These are phyloP conservation scores for Leucosporidium creatinivorum DNA, from an alignment of 768 basidiomycete genomes.

Conservation along the genomic window DNA sequence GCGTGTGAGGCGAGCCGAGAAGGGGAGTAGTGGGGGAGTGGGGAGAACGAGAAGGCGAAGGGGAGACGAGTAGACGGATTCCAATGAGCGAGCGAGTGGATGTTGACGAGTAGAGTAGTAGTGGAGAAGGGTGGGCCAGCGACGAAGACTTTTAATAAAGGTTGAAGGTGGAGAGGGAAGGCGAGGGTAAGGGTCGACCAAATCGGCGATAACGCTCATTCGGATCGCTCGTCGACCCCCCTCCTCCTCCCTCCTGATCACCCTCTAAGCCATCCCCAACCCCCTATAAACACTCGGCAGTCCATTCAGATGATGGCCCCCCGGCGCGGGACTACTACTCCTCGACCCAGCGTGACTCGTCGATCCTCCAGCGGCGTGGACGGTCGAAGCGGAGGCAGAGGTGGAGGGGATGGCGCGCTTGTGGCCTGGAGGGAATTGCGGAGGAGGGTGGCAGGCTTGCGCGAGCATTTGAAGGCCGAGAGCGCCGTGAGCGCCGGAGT, in stretches of 20 bases:
- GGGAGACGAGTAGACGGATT: neutral
- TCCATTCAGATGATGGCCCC: neutral
- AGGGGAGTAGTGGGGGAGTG: neutral
- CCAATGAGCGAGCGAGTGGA: neutral
- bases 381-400: neutral
- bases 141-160: neutral
- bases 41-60: neutral
- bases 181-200: neutral
- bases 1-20: neutral
- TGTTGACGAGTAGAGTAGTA: neutral
- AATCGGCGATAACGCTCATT: too few relatives aligned
- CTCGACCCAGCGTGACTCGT: neutral
- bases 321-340: neutral
- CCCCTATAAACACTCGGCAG: neutral
- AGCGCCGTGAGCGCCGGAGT: constrained; percentile 89
- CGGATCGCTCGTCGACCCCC: neutral
- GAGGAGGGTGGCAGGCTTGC: constrained; percentile 32
- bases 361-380: constrained; percentile 4
- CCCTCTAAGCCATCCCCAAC: neutral
- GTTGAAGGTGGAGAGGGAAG: neutral
- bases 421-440: constrained; percentile 32
- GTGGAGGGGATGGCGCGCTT: constrained; percentile 13
- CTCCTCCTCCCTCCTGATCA: neutral
- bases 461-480: constrained; percentile 70
- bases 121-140: neutral